Conservation (phyloP, 2,329 filamentous ascomycete genomes). For the Xylaria sp. region DNA sequence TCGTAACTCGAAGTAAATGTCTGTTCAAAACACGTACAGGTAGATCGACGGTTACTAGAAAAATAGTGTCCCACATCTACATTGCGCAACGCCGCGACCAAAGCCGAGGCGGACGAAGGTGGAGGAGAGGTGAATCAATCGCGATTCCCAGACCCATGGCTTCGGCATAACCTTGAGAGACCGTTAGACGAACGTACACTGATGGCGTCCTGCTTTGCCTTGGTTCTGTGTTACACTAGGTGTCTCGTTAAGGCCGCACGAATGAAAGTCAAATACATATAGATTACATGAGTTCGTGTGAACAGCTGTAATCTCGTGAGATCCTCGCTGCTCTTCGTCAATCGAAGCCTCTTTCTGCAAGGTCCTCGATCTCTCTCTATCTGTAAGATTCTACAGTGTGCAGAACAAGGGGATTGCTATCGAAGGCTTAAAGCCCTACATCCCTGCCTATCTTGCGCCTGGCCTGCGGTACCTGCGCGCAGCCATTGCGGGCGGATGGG, state of each 20-base stretch:
- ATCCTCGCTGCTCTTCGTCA: conserved; percentile 16
- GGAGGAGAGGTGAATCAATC: conserved; percentile 1
- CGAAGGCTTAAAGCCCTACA: neutral
- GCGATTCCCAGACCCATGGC: conserved; percentile 25
- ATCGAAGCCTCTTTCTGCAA: conserved; percentile 25
- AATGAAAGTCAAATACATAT: neutral
- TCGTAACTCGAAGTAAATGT: neutral
- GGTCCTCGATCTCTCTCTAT: conserved; percentile 9
- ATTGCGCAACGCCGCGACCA: neutral
- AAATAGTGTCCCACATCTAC: conserved; percentile 6
- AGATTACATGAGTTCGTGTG: neutral
- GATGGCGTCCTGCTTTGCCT: neutral
- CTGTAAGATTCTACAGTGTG: conserved; percentile 21
- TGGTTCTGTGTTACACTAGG: conserved; percentile 15
- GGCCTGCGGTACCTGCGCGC: neutral
- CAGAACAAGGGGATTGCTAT: neutral
- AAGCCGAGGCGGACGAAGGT: neutral
- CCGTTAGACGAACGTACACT: conserved; percentile 24
- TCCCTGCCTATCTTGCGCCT: neutral
- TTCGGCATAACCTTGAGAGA: conserved; percentile 23
- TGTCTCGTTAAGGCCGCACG: conserved; percentile 15
- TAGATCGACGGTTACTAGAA: conserved; percentile 13
- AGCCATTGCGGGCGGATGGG: conserved; percentile 10
- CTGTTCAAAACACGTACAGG: too few relatives aligned
- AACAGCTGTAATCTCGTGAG: neutral